Conservation (phyloP, 1,284 basidiomycete species). For the Erythrobasidium hasegawianum region DNA sequence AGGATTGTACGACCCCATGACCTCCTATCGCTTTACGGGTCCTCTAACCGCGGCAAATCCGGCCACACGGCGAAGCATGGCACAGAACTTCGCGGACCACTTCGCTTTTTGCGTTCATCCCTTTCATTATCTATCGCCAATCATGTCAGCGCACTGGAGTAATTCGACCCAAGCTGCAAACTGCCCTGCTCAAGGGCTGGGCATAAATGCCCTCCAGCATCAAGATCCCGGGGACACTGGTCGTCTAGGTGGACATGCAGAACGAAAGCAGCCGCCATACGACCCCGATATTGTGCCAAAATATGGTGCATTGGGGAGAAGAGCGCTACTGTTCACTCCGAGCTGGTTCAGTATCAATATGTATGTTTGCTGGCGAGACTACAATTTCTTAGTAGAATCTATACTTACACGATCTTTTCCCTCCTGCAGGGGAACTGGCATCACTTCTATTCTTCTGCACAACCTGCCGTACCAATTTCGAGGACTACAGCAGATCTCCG, state of each 20-base stretch:
- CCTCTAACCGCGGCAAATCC: neutral
- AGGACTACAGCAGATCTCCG: slow-evolving; percentile 50
- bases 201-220: neutral
- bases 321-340: neutral
- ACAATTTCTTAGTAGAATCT: neutral
- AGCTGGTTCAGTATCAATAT: slow-evolving; percentile 1
- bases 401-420: slow-evolving; percentile 1
- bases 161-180: neutral
- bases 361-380: neutral
- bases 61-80: slow-evolving; percentile 1
- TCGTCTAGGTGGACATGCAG: slow-evolving; percentile 1
- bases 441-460: slow-evolving; percentile 51
- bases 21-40: neutral
- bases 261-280: neutral
- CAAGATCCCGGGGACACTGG: slow-evolving; percentile 1
- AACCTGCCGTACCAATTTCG: slow-evolving; percentile 52
- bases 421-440: slow-evolving; percentile 1
- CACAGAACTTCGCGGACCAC: slow-evolving; percentile 1
- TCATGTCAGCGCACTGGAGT: slow-evolving; percentile 1
- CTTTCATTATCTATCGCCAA: slow-evolving; percentile 1
- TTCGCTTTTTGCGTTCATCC: neutral
- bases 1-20: neutral
- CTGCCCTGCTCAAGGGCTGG: slow-evolving; percentile 1
- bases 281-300: slow-evolving; percentile 1
- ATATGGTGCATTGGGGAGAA: neutral